A percentile compares a stretch with the other conserved stretches of the same genome.
phyloP scores from a whole-genome alignment of 495 filamentous ascomycete genomes.

The Sphaerosporella brunnea region DNA sequence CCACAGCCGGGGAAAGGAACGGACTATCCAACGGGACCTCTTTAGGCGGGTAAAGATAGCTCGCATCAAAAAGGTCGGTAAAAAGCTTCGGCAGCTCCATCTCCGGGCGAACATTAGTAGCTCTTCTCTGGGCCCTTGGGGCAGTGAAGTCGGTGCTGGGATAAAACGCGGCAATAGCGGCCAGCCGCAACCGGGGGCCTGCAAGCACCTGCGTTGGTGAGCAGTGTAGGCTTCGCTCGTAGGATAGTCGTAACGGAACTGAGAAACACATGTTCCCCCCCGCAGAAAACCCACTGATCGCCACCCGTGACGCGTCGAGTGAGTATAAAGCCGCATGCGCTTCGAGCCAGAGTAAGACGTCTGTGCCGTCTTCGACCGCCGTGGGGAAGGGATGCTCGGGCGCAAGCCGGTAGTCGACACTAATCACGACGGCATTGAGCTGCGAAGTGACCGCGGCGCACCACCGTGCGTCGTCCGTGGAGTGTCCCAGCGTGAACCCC shows the following conservation, averaged over 20 bases:
- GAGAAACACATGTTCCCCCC: constrained; percentile 78
- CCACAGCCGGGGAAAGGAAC: constrained; percentile 46
- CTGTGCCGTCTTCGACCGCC: constrained; percentile 57
- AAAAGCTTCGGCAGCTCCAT: constrained; percentile 56
- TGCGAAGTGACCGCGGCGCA: constrained; percentile 36
- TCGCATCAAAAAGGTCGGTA: constrained; percentile 71
- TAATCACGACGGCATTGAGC: constrained; percentile 44
- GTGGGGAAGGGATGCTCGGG: constrained; percentile 64
- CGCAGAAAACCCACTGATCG: constrained; percentile 68
- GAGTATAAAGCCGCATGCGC: constrained; percentile 9
- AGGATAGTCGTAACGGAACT: constrained; percentile 48
- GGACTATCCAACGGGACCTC: constrained; percentile 38
- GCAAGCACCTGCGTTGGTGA: neutral
- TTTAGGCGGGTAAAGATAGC: constrained; percentile 49
- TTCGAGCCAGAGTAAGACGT: constrained; percentile 40
- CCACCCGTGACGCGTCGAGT: constrained; percentile 45
- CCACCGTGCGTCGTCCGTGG: constrained; percentile 58
- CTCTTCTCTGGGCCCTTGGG: constrained; percentile 53
- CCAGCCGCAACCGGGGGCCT: no score
- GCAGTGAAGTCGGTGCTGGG: constrained; percentile 69
- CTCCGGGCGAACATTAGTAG: constrained; percentile 41
- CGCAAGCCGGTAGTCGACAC: constrained; percentile 58
- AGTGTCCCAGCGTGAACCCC: constrained; percentile 55
- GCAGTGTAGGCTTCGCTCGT: constrained; percentile 22
- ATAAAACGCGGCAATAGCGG: constrained; percentile 59